Evolutionary conservation across 2,329 filamentous ascomycete species (phyloP).

Genomic region (Stagonosporopsis cucurbitacearum): DNA sequence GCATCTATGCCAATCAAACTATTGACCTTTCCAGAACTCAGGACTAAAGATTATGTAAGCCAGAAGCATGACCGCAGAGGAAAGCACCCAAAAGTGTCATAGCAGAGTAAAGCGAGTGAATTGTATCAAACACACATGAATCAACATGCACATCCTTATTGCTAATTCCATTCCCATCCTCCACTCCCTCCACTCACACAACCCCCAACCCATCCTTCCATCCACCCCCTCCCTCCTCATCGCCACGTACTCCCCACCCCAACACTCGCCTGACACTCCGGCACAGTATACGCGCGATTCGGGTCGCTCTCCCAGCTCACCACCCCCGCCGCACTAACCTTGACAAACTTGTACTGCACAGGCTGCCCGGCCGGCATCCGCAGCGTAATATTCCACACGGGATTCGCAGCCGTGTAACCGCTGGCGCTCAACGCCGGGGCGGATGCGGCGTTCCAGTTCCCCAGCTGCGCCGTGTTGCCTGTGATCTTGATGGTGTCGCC

Average conservation of each 20-base stretch:
- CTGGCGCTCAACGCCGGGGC: constrained; percentile 52
- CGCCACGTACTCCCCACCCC: constrained; percentile 35
- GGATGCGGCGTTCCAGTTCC: constrained; percentile 51
- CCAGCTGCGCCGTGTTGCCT: constrained; percentile 54
- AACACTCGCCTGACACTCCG: constrained; percentile 34
- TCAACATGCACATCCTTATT: no score
- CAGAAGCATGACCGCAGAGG: no score
- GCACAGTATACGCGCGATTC: constrained; percentile 52
- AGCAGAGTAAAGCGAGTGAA: no score
- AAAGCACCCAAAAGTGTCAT: no score
- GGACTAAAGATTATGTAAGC: no score
- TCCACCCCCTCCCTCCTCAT: constrained; percentile 12
- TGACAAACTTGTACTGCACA: constrained; percentile 56
- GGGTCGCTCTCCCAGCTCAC: constrained; percentile 55
- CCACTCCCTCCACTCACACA: no score
- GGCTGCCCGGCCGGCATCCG: constrained; percentile 50
- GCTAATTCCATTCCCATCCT: no score
- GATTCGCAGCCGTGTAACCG: constrained; percentile 53
- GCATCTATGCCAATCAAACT: no score
- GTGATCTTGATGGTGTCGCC: constrained; percentile 58
- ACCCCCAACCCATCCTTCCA: no score
- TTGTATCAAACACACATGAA: no score
- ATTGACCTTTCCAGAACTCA: no score
- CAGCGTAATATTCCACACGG: constrained; percentile 56
- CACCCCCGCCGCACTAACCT: constrained; percentile 53